Percentiles rank a stretch among this genome's conserved stretches.
Evolutionary conservation across 1,284 basidiomycete genomes (phyloP).

Genomic region (Ganoderma leucocontextum): DNA sequence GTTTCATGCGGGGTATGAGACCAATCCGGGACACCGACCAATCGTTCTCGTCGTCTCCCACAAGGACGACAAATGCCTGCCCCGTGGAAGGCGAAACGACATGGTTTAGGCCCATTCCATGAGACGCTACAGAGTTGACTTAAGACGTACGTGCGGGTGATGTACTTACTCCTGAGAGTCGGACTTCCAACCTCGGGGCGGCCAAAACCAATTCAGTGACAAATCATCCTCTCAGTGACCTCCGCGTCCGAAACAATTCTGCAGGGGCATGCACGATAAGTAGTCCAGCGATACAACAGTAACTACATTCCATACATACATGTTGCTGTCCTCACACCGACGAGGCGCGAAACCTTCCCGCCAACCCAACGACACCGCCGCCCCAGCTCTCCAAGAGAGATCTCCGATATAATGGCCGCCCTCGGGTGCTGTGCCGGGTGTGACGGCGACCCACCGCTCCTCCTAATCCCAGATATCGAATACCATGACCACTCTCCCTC

Average conservation of each 20-base stretch:
- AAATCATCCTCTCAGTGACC: background rate
- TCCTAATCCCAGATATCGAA: background rate
- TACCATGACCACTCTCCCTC: background rate
- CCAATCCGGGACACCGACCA: background rate
- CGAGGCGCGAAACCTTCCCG: background rate
- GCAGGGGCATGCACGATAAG: background rate
- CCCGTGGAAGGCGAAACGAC: background rate
- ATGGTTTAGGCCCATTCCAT: background rate
- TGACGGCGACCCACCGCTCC: background rate
- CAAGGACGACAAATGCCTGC: background rate
- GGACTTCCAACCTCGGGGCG: background rate
- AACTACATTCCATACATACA: background rate
- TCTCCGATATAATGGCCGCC: background rate
- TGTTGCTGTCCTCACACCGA: background rate
- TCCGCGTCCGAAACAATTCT: background rate
- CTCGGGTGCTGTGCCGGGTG: slow-evolving; percentile 1
- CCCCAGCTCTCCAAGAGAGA: background rate
- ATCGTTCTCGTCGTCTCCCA: background rate
- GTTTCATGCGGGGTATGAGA: too few species aligned
- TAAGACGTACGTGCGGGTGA: too few species aligned
- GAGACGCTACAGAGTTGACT: too few species aligned
- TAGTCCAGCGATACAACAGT: background rate
- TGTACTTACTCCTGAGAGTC: background rate
- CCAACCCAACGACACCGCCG: background rate
- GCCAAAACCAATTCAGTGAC: background rate